Conservation (phyloP, 129 eudicot species). For the Daucus carota region DNA sequence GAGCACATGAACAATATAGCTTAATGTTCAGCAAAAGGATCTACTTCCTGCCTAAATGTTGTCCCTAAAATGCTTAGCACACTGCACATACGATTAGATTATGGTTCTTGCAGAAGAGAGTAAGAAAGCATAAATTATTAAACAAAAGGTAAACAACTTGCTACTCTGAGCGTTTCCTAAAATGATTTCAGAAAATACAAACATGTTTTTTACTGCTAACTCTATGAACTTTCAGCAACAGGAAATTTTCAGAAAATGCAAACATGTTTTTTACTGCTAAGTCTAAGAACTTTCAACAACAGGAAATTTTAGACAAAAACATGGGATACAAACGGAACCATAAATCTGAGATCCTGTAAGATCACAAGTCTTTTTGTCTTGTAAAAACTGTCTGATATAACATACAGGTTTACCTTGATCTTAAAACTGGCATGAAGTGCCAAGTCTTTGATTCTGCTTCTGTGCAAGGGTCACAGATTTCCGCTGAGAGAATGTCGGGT, state of each 20-base stretch:
- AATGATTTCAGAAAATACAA: neutral
- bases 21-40: too few species aligned
- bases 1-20: too few species aligned
- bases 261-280: too few species aligned
- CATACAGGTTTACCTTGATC: slow-evolving; percentile 20
- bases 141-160: neutral
- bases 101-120: neutral
- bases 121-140: neutral
- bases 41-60: neutral
- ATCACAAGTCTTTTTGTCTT: slow-evolving; percentile 29
- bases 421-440: slow-evolving; percentile 42
- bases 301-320: neutral
- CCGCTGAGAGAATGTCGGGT: slow-evolving; percentile 10
- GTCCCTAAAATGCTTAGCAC: neutral
- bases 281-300: too few species aligned
- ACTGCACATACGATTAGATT: neutral
- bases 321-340: slow-evolving; percentile 1
- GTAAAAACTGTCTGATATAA: slow-evolving; percentile 20
- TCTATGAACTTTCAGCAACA: slow-evolving; percentile 6
- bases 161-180: neutral
- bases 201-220: neutral
- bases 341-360: slow-evolving; percentile 15
- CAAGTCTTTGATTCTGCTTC: slow-evolving; percentile 31
- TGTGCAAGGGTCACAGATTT: slow-evolving; percentile 14
- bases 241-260: neutral